Base-by-base conservation (phyloP, 139 green algal species). In the Chlamydomonas asymmetrica region DNA sequence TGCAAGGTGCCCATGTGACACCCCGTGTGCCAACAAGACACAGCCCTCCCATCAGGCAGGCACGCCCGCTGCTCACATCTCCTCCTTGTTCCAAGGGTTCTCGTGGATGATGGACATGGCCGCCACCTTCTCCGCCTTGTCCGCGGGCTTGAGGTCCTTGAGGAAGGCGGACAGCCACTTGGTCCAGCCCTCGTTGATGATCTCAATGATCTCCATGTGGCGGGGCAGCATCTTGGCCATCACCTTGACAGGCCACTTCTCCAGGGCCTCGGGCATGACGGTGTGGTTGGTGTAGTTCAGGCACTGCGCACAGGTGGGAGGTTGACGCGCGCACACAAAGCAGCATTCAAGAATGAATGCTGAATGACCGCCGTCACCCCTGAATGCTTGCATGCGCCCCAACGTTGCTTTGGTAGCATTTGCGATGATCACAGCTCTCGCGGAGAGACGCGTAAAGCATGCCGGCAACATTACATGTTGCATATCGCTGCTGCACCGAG, bases 231-330 rank as follows among this genome's bases (percentile, higher is more conserved):
- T 91, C 92, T 98, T 96, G 64, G 80, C 75, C 78, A 98, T 85
- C 40, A 97, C 76, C 67, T 86, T 81, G 60, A 98, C 90, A 5
- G 93, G 92, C 96, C 96, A 99, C 85, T 98, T 98, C 93, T 99
- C 96, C 63, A 99, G 87, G 22, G 96, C 96, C 89, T 99, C 96
- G 37, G 96, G 96, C 91, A 99, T 93, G 39, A 97, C 90, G 7
- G 96, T 99, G 90, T 99, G 96, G 88, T 99, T 99, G 78, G 96
- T 99, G 93, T 97, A 99, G 67, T 93, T 93, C 41, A 97, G 75
- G 45, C 76, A 91, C 85, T 91, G 83, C 61, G 60, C 13, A 57
- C 16, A 41, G 50, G 54, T 16, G 38, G 8, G 35, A 39, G 50
- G 45, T 10, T 27, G 65, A 48, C 63, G 39, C 18, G 39, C 1